These are phyloP conservation scores for Ceratobasidium papillatum DNA, from an alignment of 1,284 basidiomycete species.

Conservation along the genomic window DNA sequence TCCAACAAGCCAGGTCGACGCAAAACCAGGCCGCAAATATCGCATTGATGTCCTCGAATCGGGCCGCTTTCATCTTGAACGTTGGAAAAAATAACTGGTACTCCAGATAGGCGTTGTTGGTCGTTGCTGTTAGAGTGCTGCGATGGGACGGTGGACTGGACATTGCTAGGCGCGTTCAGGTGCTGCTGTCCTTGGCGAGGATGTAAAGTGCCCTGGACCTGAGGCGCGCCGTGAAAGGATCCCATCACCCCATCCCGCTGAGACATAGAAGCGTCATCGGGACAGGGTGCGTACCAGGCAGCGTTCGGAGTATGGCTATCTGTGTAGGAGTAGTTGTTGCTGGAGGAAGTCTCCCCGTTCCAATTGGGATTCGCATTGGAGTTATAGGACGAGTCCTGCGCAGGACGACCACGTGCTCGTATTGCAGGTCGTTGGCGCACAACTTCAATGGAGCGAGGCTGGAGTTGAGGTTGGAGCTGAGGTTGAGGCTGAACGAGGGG, in stretches of 20 bases:
- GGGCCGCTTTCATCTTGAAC: not conserved
- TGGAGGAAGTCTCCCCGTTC: not conserved
- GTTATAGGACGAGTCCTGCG: too few relatives aligned
- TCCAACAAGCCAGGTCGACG: constrained; percentile 17
- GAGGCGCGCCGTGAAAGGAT: not conserved
- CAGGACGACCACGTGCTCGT: not conserved
- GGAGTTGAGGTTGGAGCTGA: not conserved
- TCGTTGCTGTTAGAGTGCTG: not conserved
- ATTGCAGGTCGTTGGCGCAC: not conserved
- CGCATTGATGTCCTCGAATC: not conserved
- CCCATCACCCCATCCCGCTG: not conserved
- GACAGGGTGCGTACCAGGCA: not conserved
- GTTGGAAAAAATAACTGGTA: not conserved
- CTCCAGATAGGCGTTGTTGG: too few relatives aligned
- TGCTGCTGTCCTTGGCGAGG: too few relatives aligned
- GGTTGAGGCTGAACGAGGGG: not conserved
- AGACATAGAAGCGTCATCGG: not conserved
- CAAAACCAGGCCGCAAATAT: constrained; percentile 1
- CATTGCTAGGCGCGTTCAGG: not conserved
- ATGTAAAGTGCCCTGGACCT: not conserved
- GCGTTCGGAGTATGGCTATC: not conserved
- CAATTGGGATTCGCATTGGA: not conserved
- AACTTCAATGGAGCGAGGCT: not conserved
- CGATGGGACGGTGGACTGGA: too few relatives aligned
- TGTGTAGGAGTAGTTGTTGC: not conserved